Percentiles rank a stretch among this genome's conserved stretches.
These are phyloP conservation scores for Coffea humblotiana DNA, from an alignment of 305 asterid genomes.

Conservation along the genomic window DNA sequence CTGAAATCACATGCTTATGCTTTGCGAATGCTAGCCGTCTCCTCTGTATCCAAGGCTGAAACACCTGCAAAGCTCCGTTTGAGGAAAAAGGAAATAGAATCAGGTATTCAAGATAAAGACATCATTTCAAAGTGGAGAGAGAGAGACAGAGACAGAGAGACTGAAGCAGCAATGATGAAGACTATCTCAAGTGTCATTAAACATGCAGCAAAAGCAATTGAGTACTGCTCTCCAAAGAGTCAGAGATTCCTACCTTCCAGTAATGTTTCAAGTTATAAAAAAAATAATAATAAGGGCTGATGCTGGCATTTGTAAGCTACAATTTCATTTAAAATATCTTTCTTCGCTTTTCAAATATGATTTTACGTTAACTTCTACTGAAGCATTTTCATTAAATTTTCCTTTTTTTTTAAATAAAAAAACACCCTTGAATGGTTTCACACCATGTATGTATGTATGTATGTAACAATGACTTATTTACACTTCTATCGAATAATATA, in stretches of 20 bases:
- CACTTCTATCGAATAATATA: background rate
- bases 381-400: no score
- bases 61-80: conserved; percentile 50
- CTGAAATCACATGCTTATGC: conserved; percentile 84
- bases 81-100: background rate
- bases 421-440: background rate
- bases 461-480: background rate
- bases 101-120: conserved; percentile 9
- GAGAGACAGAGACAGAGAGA: no score
- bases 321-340: background rate
- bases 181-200: no score
- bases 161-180: no score
- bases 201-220: no score
- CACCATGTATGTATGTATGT: no score
- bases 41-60: conserved; percentile 87
- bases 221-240: no score
- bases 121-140: background rate
- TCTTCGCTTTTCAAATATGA: background rate
- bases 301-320: background rate
- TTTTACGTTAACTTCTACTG: background rate
- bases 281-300: no score
- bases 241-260: background rate
- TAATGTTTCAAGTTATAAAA: no score
- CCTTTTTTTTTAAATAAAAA: background rate
- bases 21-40: conserved; percentile 70